Percentiles rank a stretch among this genome's conserved stretches.
These are phyloP conservation scores for Ogataea ramenticola DNA, from an alignment of 805 yeast genomes.

Conservation along the genomic window DNA sequence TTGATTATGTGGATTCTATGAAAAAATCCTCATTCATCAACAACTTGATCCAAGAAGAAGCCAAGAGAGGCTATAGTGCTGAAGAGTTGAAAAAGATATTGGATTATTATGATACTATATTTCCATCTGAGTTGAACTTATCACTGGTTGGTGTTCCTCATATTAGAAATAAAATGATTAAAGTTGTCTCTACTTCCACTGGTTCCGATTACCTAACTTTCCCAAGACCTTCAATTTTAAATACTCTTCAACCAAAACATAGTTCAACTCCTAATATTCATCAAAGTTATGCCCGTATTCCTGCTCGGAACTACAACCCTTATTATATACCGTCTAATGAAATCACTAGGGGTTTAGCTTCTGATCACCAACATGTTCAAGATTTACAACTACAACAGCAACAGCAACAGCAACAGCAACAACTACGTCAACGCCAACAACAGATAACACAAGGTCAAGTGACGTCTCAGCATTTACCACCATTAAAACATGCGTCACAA, in stretches of 20 bases:
- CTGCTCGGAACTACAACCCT: not conserved
- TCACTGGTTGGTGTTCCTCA: not conserved
- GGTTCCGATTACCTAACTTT: not conserved
- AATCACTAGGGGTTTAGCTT: not conserved
- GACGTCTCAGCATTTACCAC: not conserved
- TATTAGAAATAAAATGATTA: conserved; percentile 1
- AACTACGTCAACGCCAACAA: not conserved
- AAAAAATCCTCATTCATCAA: not conserved
- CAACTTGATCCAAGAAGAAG: conserved; percentile 1
- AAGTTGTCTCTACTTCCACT: not conserved
- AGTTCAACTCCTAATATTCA: not conserved
- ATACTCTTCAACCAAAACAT: not conserved
- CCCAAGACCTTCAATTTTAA: not conserved
- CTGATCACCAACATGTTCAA: too few species aligned
- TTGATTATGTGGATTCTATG: not conserved
- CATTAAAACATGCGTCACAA: not conserved
- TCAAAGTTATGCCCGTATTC: not conserved
- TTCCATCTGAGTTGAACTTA: not conserved
- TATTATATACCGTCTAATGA: not conserved
- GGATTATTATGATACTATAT: not conserved
- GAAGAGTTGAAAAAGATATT: conserved; percentile 1
- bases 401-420: not conserved
- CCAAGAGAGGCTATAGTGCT: not conserved
- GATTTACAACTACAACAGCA: not conserved
- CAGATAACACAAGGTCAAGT: not conserved